phyloP scores from a whole-genome alignment of 2,329 filamentous ascomycete species.

The Phaeophleospora eucalypticola region DNA sequence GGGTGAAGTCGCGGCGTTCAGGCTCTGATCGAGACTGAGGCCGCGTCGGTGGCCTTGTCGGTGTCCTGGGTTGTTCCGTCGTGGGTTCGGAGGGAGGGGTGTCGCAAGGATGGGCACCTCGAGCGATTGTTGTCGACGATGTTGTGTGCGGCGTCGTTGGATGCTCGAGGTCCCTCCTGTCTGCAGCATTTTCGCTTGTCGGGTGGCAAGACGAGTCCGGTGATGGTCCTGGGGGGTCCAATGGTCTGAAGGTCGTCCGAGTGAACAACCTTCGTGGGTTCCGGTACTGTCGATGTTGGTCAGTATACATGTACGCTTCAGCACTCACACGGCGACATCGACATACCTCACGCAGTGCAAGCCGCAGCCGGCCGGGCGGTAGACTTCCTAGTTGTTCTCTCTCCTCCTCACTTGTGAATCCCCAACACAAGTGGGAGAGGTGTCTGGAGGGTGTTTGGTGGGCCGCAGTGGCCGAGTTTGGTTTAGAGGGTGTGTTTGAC shows the following conservation, averaged over 20 bases:
- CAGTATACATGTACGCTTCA: constrained; percentile 9
- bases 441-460: constrained; percentile 7
- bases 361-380: constrained; percentile 69
- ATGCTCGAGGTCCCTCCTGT: constrained; percentile 64
- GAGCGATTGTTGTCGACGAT: constrained; percentile 85
- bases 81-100: constrained; percentile 56
- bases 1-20: constrained; percentile 22
- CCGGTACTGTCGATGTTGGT: constrained; percentile 25
- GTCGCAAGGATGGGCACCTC: constrained; percentile 66
- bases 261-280: constrained; percentile 15
- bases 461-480: constrained; percentile 6
- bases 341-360: constrained; percentile 78
- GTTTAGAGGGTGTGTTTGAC: neutral
- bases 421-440: constrained; percentile 18
- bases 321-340: neutral
- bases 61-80: constrained; percentile 40
- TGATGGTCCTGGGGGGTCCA: constrained; percentile 29
- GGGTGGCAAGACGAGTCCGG: constrained; percentile 63
- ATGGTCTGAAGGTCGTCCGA: constrained; percentile 12
- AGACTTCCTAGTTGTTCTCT: constrained; percentile 15
- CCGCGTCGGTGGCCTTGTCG: constrained; percentile 67
- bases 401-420: constrained; percentile 21
- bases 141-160: constrained; percentile 69
- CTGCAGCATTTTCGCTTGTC: constrained; percentile 64
- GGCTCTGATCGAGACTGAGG: constrained; percentile 71